These are phyloP conservation scores for Colletotrichum tofieldiae DNA, from an alignment of 2,329 filamentous ascomycete genomes.

Conservation along the genomic window DNA sequence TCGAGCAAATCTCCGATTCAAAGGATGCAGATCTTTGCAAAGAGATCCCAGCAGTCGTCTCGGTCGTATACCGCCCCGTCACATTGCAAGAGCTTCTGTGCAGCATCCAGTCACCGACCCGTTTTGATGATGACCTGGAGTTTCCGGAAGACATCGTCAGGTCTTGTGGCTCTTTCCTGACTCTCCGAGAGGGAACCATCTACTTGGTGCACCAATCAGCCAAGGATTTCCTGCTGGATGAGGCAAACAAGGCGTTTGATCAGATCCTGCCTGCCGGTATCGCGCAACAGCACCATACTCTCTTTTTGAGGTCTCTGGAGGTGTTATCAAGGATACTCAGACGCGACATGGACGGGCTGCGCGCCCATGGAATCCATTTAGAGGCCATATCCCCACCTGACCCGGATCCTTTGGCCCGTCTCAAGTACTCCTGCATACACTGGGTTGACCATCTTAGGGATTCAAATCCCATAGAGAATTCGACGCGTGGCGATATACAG, in stretches of 20 bases:
- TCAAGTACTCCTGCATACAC: too few relatives aligned
- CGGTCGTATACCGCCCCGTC: conserved; percentile 53
- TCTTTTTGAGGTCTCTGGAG: conserved; percentile 55
- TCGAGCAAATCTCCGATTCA: conserved; percentile 50
- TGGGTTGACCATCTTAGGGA: too few relatives aligned
- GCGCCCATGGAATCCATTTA: too few relatives aligned
- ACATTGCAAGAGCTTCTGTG: conserved; percentile 52
- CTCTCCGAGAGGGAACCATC: conserved; percentile 49
- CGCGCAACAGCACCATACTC: conserved; percentile 48
- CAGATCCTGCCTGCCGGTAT: conserved; percentile 51
- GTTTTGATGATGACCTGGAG: not conserved
- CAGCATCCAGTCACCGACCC: conserved; percentile 45
- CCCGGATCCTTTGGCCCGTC: too few relatives aligned
- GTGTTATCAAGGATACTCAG: conserved; percentile 43
- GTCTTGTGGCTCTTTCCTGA: conserved; percentile 47
- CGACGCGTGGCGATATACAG: too few relatives aligned
- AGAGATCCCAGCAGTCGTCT: conserved; percentile 52
- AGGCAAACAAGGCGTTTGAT: conserved; percentile 24
- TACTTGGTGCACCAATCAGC: conserved; percentile 62
- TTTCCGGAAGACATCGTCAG: not conserved
- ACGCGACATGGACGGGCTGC: too few relatives aligned
- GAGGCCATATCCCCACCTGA: too few relatives aligned
- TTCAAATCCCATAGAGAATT: too few relatives aligned
- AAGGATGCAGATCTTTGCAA: conserved; percentile 51
- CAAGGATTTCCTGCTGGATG: conserved; percentile 55